A percentile compares a stretch with the other conserved stretches of the same genome.
Evolutionary conservation across 2,329 filamentous ascomycete species (phyloP).

Genomic region (Venturia effusa): DNA sequence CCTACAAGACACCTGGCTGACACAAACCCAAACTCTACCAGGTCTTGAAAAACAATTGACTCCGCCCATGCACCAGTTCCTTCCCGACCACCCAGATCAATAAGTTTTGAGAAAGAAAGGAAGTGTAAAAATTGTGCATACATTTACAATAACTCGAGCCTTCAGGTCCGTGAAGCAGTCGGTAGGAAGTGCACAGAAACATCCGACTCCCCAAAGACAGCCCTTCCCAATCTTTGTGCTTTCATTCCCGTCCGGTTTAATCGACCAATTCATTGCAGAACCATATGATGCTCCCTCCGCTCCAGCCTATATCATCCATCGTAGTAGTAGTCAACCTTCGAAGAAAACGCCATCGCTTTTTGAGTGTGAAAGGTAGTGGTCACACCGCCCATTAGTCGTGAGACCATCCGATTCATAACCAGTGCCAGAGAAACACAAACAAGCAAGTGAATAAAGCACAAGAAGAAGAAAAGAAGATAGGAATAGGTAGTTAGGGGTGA

Average conservation of each 20-base stretch:
- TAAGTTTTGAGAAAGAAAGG: not conserved
- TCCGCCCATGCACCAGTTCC: not conserved
- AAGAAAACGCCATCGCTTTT: conserved; percentile 4
- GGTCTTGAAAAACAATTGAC: not conserved
- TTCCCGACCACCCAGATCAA: not conserved
- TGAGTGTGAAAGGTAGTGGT: not conserved
- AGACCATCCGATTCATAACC: conserved; percentile 3
- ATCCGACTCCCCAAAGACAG: not conserved
- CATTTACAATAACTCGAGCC: not conserved
- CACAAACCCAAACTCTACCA: not conserved
- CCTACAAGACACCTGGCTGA: not conserved
- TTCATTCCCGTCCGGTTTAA: not conserved
- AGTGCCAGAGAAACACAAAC: not conserved
- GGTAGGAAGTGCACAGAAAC: not conserved
- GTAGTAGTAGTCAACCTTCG: not conserved
- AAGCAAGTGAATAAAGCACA: not conserved
- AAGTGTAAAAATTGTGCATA: conserved; percentile 3
- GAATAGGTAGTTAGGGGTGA: not conserved
- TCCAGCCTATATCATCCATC: not conserved
- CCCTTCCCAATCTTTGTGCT: not conserved
- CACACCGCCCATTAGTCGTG: not conserved
- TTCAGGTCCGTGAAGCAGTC: not conserved
- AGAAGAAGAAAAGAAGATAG: not conserved
- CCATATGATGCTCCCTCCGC: not conserved
- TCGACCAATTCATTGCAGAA: not conserved